phyloP scores from a whole-genome alignment of 2,329 filamentous ascomycete species.

The Dactylellina leptospora region DNA sequence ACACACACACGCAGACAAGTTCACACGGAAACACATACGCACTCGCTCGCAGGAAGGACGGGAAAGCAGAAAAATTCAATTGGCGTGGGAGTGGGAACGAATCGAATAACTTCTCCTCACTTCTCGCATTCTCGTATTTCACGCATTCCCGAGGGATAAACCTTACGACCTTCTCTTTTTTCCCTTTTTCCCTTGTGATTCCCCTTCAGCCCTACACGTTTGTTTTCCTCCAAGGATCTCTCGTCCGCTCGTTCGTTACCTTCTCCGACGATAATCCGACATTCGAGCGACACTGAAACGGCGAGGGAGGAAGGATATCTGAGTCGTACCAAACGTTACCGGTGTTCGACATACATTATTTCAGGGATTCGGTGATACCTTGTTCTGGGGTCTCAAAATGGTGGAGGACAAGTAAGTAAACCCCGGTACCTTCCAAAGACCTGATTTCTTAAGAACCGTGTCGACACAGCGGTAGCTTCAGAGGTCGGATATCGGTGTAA shows the following conservation, averaged over 20 bases:
- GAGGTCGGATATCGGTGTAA: slow-evolving; percentile 6
- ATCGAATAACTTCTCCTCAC: neutral
- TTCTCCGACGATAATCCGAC: too few relatives aligned
- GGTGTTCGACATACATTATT: too few relatives aligned
- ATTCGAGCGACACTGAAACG: too few relatives aligned
- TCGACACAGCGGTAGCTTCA: neutral
- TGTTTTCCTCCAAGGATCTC: neutral
- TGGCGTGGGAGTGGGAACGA: neutral
- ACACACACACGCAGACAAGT: too few relatives aligned
- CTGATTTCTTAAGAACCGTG: neutral
- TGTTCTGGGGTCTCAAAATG: slow-evolving; percentile 57
- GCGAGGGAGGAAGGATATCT: too few relatives aligned
- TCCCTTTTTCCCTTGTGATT: neutral
- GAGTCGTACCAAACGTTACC: too few relatives aligned
- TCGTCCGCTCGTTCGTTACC: slow-evolving; percentile 14
- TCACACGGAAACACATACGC: neutral
- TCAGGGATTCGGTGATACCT: slow-evolving; percentile 5
- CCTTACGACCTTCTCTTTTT: slow-evolving; percentile 10
- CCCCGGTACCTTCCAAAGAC: slow-evolving; percentile 12
- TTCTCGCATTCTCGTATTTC: slow-evolving; percentile 45
- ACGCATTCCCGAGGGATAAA: slow-evolving; percentile 34
- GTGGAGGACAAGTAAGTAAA: slow-evolving; percentile 64
- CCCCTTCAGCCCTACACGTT: neutral
- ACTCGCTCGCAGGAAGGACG: neutral
- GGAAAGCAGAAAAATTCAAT: neutral